These are phyloP conservation scores for Cyberlindnera misumaiensis DNA, from an alignment of 805 yeast genomes.

Conservation along the genomic window DNA sequence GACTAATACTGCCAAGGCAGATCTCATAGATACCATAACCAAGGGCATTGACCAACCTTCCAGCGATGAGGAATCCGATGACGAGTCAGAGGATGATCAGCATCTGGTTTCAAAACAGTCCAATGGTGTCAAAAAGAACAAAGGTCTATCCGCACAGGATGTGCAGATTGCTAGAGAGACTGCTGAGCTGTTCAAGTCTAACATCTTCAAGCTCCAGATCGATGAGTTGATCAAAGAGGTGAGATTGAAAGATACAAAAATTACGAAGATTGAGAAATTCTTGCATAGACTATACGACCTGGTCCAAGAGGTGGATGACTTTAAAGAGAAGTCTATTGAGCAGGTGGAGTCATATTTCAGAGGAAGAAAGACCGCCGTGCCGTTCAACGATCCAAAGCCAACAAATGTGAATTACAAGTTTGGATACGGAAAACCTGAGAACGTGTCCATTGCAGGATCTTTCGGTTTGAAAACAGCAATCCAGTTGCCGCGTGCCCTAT, in stretches of 20 bases:
- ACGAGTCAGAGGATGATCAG: constrained; percentile 25
- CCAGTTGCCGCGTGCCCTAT: constrained; percentile 50
- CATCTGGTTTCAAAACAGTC: constrained; percentile 14
- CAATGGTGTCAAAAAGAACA: constrained; percentile 19
- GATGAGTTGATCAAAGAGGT: constrained; percentile 86
- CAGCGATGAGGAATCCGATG: constrained; percentile 19
- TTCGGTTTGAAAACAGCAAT: constrained; percentile 84
- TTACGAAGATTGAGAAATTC: constrained; percentile 62
- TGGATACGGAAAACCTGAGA: constrained; percentile 61
- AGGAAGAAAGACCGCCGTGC: constrained; percentile 53
- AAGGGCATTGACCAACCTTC: constrained; percentile 7
- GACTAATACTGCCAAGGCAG: constrained; percentile 15
- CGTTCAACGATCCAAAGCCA: constrained; percentile 91
- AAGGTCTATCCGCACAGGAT: constrained; percentile 58
- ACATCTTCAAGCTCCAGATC: constrained; percentile 90
- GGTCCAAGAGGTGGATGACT: constrained; percentile 57
- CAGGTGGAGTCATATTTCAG: constrained; percentile 54
- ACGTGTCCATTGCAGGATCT: constrained; percentile 78
- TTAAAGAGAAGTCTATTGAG: constrained; percentile 42
- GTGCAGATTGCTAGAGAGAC: constrained; percentile 90
- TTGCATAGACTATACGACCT: constrained; percentile 66
- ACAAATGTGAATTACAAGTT: constrained; percentile 64
- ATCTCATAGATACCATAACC: constrained; percentile 14
- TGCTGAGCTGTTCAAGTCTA: constrained; percentile 89
- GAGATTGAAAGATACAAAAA: constrained; percentile 61